Evolutionary conservation across 805 yeast genomes (phyloP).

Genomic region (Metschnikowia amazonensis): DNA sequence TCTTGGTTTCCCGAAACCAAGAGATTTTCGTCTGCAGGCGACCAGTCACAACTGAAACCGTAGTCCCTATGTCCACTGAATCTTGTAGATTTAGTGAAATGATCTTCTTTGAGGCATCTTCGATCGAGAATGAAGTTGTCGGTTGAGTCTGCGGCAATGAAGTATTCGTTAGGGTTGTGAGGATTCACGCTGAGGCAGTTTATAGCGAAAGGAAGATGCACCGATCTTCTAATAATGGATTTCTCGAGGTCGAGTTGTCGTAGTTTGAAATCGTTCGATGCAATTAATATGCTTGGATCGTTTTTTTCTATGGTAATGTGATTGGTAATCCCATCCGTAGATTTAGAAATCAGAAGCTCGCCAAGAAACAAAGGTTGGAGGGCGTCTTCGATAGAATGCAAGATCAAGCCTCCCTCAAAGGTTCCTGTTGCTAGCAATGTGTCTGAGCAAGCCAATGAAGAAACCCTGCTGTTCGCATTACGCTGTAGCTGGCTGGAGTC

Average conservation of each 20-base stretch:
- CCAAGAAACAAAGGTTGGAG: constrained; percentile 20
- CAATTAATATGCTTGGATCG: constrained; percentile 35
- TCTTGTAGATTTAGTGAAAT: constrained; percentile 7
- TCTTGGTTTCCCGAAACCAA: constrained; percentile 61
- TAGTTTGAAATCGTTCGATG: constrained; percentile 49
- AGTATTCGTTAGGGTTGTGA: constrained; percentile 31
- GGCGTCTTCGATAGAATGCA: constrained; percentile 32
- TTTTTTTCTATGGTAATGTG: constrained; percentile 37
- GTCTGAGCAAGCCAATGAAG: constrained; percentile 45
- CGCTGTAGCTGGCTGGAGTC: constrained; percentile 30
- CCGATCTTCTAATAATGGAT: constrained; percentile 8
- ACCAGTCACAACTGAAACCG: constrained; percentile 62
- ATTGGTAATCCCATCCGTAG: constrained; percentile 51
- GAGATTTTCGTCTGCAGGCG: constrained; percentile 34
- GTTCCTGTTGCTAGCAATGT: constrained; percentile 49
- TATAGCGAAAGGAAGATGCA: constrained; percentile 43
- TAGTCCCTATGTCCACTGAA: constrained; percentile 50
- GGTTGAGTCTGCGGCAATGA: constrained; percentile 50
- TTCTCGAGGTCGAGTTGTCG: constrained; percentile 38
- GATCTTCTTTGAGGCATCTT: constrained; percentile 20
- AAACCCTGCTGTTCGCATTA: constrained; percentile 39
- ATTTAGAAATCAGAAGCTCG: constrained; percentile 39
- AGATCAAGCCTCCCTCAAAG: constrained; percentile 47
- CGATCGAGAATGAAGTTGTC: constrained; percentile 44
- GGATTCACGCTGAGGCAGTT: constrained; percentile 48